Percentiles rank a stretch among this genome's conserved stretches.
phyloP scores from a whole-genome alignment of 225 moss, liverwort and hornwort species.

The Ulota crispa region DNA sequence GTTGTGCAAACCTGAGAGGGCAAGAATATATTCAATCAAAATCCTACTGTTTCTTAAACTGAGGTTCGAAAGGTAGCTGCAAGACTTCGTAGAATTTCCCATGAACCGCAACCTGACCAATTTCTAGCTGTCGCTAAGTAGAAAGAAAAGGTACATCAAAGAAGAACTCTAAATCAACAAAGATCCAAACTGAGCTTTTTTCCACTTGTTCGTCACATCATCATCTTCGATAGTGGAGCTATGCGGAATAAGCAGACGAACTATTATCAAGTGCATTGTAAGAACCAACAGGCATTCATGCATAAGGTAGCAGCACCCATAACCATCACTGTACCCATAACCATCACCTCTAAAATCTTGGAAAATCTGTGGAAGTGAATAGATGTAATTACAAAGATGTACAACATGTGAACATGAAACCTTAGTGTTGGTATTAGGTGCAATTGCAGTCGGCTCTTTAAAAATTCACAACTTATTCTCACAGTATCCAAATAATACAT shows the following conservation, averaged over 20 bases:
- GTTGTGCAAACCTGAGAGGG: conserved; percentile 79
- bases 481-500: no score
- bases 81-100: neutral
- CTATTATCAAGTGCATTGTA: neutral
- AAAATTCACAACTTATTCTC: no score
- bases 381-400: no score
- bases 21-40: neutral
- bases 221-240: neutral
- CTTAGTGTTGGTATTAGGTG: no score
- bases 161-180: neutral
- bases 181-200: neutral
- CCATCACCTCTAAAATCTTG: no score
- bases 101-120: neutral
- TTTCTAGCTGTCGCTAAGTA: neutral
- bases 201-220: neutral
- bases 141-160: neutral
- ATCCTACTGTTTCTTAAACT: neutral
- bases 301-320: no score
- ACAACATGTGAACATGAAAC: no score
- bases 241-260: neutral
- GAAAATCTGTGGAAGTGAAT: no score
- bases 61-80: neutral
- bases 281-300: neutral
- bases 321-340: no score
- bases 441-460: no score